These are phyloP conservation scores for Davidsoniella neocaledoniae DNA, from an alignment of 2,329 filamentous ascomycete genomes.

Conservation along the genomic window DNA sequence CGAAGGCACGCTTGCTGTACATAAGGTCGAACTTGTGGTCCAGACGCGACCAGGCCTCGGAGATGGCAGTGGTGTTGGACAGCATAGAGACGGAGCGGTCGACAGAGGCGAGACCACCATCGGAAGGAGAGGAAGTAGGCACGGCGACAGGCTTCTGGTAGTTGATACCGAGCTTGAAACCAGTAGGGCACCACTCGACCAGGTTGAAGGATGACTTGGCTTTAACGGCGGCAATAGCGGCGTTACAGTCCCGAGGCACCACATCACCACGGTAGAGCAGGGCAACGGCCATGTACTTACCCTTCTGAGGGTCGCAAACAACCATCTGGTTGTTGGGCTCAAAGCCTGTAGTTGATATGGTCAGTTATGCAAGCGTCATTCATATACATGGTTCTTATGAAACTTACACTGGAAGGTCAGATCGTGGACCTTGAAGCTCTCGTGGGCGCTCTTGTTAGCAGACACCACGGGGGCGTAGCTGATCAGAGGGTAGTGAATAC, in stretches of 20 bases:
- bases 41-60: constrained; percentile 55
- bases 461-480: constrained; percentile 57
- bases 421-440: constrained; percentile 75
- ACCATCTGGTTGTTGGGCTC: constrained; percentile 70
- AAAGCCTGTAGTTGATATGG: constrained; percentile 34
- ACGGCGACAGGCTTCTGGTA: constrained; percentile 51
- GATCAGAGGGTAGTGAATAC: constrained; percentile 59
- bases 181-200: constrained; percentile 60
- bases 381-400: too few relatives aligned
- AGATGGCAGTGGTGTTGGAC: constrained; percentile 59
- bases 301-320: constrained; percentile 55
- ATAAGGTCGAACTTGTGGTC: constrained; percentile 65
- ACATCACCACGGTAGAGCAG: constrained; percentile 57
- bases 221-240: constrained; percentile 50
- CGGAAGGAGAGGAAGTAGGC: constrained; percentile 31
- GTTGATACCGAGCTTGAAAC: constrained; percentile 63
- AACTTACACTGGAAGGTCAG: constrained; percentile 55
- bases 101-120: constrained; percentile 43
- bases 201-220: constrained; percentile 57
- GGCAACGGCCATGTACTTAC: constrained; percentile 62
- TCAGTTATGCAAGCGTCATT: background rate
- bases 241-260: constrained; percentile 52
- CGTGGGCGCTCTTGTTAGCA: constrained; percentile 61
- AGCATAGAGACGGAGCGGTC: constrained; percentile 53
- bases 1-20: constrained; percentile 63